Percentiles rank a stretch among this genome's conserved stretches.
These are phyloP conservation scores for Phytophthora agathidicida DNA, from an alignment of 352 stramenopile species.

Conservation along the genomic window DNA sequence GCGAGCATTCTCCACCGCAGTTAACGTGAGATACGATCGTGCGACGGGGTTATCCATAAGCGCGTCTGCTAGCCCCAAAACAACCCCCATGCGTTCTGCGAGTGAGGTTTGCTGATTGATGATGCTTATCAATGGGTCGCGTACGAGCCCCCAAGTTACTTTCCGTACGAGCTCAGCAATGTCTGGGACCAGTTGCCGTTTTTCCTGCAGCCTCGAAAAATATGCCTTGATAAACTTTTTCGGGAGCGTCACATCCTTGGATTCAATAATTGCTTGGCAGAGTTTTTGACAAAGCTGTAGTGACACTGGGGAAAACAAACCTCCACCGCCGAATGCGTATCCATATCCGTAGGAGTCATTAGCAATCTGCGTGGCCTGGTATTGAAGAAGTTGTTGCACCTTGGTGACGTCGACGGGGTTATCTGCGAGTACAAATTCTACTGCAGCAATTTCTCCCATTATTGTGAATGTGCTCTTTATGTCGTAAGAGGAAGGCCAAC, in stretches of 20 bases:
- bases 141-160: too few relatives aligned
- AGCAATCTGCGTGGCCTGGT: background rate
- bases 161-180: slow-evolving; percentile 4
- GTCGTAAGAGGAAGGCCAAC: background rate
- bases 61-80: background rate
- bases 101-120: background rate
- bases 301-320: background rate
- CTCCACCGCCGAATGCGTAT: background rate
- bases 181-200: slow-evolving; percentile 1
- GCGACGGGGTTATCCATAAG: background rate
- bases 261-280: background rate
- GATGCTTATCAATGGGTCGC: background rate
- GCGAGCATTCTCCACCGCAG: slow-evolving; percentile 1
- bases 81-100: background rate
- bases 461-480: background rate
- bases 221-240: slow-evolving; percentile 9
- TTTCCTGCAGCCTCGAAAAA: slow-evolving; percentile 4
- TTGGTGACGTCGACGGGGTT: slow-evolving; percentile 9
- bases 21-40: background rate
- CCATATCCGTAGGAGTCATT: background rate
- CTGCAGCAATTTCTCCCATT: slow-evolving; percentile 12
- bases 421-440: background rate
- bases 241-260: background rate
- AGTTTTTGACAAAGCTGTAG: slow-evolving; percentile 2
- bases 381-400: background rate